Conservation (phyloP, 2,329 filamentous ascomycete species). For the Ophiocordyceps polyrhachis-furcata region DNA sequence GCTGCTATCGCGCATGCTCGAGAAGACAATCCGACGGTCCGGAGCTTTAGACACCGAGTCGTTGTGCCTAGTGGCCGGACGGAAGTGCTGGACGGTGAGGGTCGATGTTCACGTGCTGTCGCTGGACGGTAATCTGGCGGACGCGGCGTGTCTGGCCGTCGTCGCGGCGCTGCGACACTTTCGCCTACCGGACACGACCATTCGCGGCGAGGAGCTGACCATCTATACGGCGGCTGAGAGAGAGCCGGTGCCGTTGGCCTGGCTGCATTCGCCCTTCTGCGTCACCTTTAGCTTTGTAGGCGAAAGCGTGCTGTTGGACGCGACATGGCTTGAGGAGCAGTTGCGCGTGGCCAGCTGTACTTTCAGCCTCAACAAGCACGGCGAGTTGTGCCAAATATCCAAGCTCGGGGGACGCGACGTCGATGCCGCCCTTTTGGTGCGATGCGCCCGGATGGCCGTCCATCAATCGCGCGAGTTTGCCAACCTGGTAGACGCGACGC, state of each 20-base stretch:
- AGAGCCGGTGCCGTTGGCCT: constrained; percentile 74
- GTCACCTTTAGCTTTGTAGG: constrained; percentile 76
- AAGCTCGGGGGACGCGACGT: constrained; percentile 76
- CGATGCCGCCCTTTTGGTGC: constrained; percentile 60
- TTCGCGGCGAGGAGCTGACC: constrained; percentile 68
- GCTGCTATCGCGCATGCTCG: constrained; percentile 70
- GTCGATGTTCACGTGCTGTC: constrained; percentile 84
- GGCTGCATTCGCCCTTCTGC: constrained; percentile 83
- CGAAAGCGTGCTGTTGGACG: constrained; percentile 49
- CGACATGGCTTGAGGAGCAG: constrained; percentile 58
- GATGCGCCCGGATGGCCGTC: constrained; percentile 56
- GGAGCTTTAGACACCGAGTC: constrained; percentile 90
- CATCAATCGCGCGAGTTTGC: constrained; percentile 68
- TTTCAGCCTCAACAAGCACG: constrained; percentile 73
- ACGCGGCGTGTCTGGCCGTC: constrained; percentile 70
- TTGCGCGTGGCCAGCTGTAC: constrained; percentile 55
- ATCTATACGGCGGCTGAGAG: constrained; percentile 72
- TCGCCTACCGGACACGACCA: constrained; percentile 70
- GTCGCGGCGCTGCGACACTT: constrained; percentile 84
- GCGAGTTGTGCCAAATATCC: constrained; percentile 77
- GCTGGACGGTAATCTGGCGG: constrained; percentile 78
- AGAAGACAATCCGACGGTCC: constrained; percentile 85
- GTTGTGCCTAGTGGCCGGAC: constrained; percentile 75
- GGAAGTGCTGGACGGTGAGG: constrained; percentile 81
- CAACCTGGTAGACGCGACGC: constrained; percentile 48